Percentiles rank a stretch among this genome's conserved stretches.
Evolutionary conservation across 768 basidiomycete genomes (phyloP).

Genomic region (Termitomyces sp.): DNA sequence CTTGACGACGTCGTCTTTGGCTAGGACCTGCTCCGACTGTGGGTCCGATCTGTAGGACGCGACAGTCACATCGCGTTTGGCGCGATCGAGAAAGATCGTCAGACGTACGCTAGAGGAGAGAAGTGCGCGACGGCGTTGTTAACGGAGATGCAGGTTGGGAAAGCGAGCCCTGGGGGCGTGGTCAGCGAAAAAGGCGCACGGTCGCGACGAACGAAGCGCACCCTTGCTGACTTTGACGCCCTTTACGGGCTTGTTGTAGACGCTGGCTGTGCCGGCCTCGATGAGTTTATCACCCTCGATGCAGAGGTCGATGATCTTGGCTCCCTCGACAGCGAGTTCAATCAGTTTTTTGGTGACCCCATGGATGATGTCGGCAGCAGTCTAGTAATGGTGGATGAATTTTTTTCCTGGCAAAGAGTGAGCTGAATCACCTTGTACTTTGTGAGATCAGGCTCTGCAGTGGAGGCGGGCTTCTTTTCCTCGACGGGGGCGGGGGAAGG

Average conservation of each 20-base stretch:
- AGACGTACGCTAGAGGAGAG: constrained; percentile 85
- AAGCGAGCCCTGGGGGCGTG: constrained; percentile 69
- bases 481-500: constrained; percentile 35
- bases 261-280: constrained; percentile 77
- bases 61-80: constrained; percentile 11
- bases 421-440: constrained; percentile 73
- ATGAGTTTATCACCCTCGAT: constrained; percentile 91
- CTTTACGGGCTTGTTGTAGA: constrained; percentile 91
- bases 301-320: constrained; percentile 88
- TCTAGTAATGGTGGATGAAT: constrained; percentile 38
- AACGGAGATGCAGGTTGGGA: constrained; percentile 91
- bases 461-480: constrained; percentile 52
- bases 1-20: constrained; percentile 92
- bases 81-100: constrained; percentile 26
- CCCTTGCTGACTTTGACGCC: constrained; percentile 88
- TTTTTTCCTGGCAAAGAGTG: constrained; percentile 13
- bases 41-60: constrained; percentile 63
- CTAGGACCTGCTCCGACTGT: constrained; percentile 63
- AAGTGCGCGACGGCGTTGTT: constrained; percentile 97
- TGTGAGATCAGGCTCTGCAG: constrained; percentile 73
- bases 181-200: constrained; percentile 8
- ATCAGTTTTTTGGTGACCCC: constrained; percentile 85
- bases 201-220: constrained; percentile 31
- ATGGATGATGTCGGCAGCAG: constrained; percentile 89
- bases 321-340: constrained; percentile 73